Base-by-base conservation (phyloP, 2,329 filamentous ascomycete species). In the Trichoderma sp. region DNA sequence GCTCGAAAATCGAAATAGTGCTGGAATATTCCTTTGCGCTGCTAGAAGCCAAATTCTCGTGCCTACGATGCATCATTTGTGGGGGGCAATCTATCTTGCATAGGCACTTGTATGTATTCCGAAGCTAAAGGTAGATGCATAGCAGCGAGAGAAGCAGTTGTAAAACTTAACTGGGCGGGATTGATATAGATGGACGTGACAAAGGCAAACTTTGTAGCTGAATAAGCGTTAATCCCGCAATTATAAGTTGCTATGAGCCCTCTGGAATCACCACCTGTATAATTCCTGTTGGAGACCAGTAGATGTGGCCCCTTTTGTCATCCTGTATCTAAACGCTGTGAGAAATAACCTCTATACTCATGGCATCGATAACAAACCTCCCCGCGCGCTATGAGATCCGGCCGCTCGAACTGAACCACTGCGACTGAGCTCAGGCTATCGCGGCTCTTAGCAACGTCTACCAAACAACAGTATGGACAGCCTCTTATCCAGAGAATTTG, bases 361-460 rank as follows among this genome's bases (percentile, higher is more conserved):
- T 56, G 53, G 22, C 53, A 15, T 19, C 22, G 19, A 22, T 15
- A 45, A 5, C 53, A 22, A 35, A 25, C 17, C 50, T 66, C 5
- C 19, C 52, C 2, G 15, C 64, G 27, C 56, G 29, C 59, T 54
- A 70, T 60, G 71, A 76, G 65, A 74, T 77, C 67, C 75, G 74
- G 15, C 63, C 69, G 2, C 72, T 77, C 10, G 70, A 66, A 17
- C 67, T 68, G 3, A 67, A 75, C 42, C 72, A 77, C 50, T 34
- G 58, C 1, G 68, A 71, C 12, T 77, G 73, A 73, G 73, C 65
- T 13, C 42, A 25, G 2, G 74, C 74, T 5, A 71, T 76, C n/a
- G 42, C 74, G 6, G 61, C 66, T 6, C 74, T 76, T 66, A 73
- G 70, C 60, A 76, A 73, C 68, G 7, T 71, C 3, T 75, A 74